Evolutionary conservation across 2,329 filamentous ascomycete species (phyloP), one percentile per base, ranked within the genome.

Genomic region (Trichoderma sp.): DNA sequence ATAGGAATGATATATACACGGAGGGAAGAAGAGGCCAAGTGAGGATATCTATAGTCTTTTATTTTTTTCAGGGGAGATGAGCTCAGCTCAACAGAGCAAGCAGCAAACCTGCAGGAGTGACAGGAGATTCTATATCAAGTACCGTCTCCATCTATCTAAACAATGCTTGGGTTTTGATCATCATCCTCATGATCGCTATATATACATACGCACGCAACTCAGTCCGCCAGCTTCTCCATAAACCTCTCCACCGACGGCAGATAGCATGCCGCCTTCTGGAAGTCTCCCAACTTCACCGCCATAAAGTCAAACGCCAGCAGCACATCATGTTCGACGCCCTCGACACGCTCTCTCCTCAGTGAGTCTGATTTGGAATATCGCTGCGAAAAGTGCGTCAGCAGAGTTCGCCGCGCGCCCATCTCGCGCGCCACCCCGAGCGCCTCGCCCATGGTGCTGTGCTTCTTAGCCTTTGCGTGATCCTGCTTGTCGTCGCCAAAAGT

Each of bases 321-420:
- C 17, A 93, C 88, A 47, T 78, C 76, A 6, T 81, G 78, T 72
- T 81, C 80, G 68, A 76, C 73, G 73, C 72, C 74, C 28, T 75
- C 74, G 39, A 89, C 85, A 17, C 65, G 72, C 7, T 74, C 73
- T 26, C 75, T 58, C 26, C 76, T 75, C 70, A 82, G 73, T 58
- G 79, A 78, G 32, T 80, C 79, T 13, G 78, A 72, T 81, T 95
- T 95, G 77, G 93, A 92, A 81, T 99, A 99, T 8, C 96, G 88
- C 83, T 99, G 96, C 70, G 91, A 95, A 82, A 99, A 99, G 80
- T 99, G 96, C 8, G 96, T 99, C 63, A 99, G 86, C 70, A 99
- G 83, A 17, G 96, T 91, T 17, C 93, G 87, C 74, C 91, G 88
- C 0, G 95, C 96, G 32, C 87, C 82, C 96, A 99, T 99, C 59